Percentiles rank a stretch among this genome's conserved stretches.
These are phyloP conservation scores for Paramecium caudatum DNA, from an alignment of 73 alveolate genomes.

Conservation along the genomic window DNA sequence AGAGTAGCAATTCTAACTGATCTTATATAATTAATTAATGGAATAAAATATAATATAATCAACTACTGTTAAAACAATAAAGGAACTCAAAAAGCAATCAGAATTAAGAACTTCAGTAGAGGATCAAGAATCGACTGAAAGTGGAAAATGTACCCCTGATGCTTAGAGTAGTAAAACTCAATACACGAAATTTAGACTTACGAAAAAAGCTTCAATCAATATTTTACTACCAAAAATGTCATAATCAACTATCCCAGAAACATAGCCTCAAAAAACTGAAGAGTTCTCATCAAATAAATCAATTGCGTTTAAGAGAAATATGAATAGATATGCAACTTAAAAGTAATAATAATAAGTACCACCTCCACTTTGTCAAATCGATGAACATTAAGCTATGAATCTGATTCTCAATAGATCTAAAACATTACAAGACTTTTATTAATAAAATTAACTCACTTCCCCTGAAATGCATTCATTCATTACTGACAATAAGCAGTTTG, in stretches of 20 bases:
- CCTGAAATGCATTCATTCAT: background rate
- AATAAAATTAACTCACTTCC: conserved; percentile 31
- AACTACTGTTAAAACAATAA: conserved; percentile 67
- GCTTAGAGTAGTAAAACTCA: conserved; percentile 22
- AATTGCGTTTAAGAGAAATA: background rate
- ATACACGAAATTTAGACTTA: conserved; percentile 24
- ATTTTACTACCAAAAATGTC: background rate
- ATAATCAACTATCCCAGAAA: background rate
- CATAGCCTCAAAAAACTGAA: background rate
- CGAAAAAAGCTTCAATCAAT: conserved; percentile 21
- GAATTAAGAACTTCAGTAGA: conserved; percentile 26
- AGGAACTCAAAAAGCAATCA: conserved; percentile 37
- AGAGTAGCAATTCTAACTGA: no score
- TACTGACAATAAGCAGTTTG: conserved; percentile 36
- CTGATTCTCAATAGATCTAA: background rate
- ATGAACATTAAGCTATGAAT: background rate
- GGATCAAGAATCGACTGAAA: conserved; percentile 5
- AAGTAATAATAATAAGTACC: background rate
- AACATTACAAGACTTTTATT: conserved; percentile 42
- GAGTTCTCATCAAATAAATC: background rate
- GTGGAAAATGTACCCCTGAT: conserved; percentile 34
- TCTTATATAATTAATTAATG: conserved; percentile 35
- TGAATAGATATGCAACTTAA: conserved; percentile 28
- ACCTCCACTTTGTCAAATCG: background rate
- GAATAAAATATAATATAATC: conserved; percentile 55